These are phyloP conservation scores for Quaeritorhiza haematococci DNA, from an alignment of 371 early-diverging fungal genomes.

Conservation along the genomic window DNA sequence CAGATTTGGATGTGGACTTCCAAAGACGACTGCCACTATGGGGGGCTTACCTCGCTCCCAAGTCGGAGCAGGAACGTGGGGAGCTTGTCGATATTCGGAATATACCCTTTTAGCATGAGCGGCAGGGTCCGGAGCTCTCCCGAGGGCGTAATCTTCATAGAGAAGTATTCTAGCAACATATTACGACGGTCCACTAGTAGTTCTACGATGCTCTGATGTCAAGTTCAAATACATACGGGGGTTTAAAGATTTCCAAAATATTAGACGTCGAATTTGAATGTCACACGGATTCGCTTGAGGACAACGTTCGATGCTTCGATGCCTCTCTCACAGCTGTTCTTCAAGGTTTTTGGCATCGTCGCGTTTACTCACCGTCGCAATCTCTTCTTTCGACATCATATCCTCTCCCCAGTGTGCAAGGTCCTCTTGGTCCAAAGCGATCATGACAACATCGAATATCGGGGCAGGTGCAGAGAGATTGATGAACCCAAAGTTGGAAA, in stretches of 20 bases:
- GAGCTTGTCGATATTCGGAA: slow-evolving; percentile 75
- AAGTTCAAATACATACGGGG: background rate
- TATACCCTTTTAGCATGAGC: slow-evolving; percentile 69
- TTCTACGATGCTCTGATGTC: slow-evolving; percentile 45
- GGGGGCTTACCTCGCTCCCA: slow-evolving; percentile 63
- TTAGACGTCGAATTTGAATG: too few species aligned
- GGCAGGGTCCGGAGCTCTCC: slow-evolving; percentile 69
- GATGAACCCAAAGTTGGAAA: slow-evolving; percentile 79
- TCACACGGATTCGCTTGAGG: background rate
- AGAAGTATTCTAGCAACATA: slow-evolving; percentile 86
- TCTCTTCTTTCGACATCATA: slow-evolving; percentile 41
- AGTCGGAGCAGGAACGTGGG: slow-evolving; percentile 76
- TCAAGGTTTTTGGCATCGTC: too few species aligned
- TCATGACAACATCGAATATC: slow-evolving; percentile 58
- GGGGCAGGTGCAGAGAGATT: slow-evolving; percentile 53
- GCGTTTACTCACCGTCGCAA: slow-evolving; percentile 59
- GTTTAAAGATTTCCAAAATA: too few species aligned
- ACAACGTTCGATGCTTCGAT: too few species aligned
- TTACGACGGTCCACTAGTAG: slow-evolving; percentile 54
- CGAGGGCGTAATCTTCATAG: slow-evolving; percentile 56
- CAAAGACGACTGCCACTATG: too few species aligned
- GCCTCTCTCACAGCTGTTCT: too few species aligned
- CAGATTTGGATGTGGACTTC: too few species aligned
- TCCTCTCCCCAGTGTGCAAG: slow-evolving; percentile 24
- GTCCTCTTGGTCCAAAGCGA: slow-evolving; percentile 60